Conservation (phyloP, 352 stramenopile species). For the Phytophthora uliginosa region DNA sequence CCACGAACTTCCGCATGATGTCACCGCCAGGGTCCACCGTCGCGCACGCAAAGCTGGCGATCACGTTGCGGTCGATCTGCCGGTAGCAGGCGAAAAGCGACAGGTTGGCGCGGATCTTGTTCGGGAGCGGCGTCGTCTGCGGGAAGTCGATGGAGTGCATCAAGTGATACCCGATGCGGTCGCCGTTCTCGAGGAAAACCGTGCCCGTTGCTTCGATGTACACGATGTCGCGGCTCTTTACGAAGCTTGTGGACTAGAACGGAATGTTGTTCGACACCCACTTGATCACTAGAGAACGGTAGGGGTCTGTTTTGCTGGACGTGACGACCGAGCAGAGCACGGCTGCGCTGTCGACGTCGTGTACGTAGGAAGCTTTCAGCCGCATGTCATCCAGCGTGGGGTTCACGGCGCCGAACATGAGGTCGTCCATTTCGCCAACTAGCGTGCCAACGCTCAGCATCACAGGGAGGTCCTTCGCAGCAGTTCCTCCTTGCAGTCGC, state of each 20-base stretch:
- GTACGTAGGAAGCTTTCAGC: constrained; percentile 33
- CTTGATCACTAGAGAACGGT: constrained; percentile 38
- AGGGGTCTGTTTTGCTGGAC: constrained; percentile 32
- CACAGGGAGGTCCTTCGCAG: constrained; percentile 19
- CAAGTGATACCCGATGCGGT: constrained; percentile 45
- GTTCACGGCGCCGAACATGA: constrained; percentile 44
- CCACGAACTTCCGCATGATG: constrained; percentile 34
- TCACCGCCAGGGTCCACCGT: constrained; percentile 36
- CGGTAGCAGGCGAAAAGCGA: constrained; percentile 52
- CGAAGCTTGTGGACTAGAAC: constrained; percentile 16
- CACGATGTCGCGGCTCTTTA: constrained; percentile 42
- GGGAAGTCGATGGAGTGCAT: constrained; percentile 55
- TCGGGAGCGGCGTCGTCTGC: constrained; percentile 40
- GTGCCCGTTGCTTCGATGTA: constrained; percentile 47
- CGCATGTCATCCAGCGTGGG: constrained; percentile 37
- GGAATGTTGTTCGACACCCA: constrained; percentile 40
- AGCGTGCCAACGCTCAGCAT: constrained; percentile 33
- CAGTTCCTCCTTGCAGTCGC: not conserved
- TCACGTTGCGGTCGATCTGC: constrained; percentile 36
- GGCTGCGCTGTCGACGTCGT: constrained; percentile 28
- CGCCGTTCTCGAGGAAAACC: constrained; percentile 21
- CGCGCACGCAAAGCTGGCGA: constrained; percentile 45
- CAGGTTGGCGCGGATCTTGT: constrained; percentile 42
- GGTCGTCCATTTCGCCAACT: constrained; percentile 36
- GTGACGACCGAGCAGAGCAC: constrained; percentile 27